These are phyloP conservation scores for Carallia pectinifolia DNA, from an alignment of 345 rosid genomes.

Conservation along the genomic window DNA sequence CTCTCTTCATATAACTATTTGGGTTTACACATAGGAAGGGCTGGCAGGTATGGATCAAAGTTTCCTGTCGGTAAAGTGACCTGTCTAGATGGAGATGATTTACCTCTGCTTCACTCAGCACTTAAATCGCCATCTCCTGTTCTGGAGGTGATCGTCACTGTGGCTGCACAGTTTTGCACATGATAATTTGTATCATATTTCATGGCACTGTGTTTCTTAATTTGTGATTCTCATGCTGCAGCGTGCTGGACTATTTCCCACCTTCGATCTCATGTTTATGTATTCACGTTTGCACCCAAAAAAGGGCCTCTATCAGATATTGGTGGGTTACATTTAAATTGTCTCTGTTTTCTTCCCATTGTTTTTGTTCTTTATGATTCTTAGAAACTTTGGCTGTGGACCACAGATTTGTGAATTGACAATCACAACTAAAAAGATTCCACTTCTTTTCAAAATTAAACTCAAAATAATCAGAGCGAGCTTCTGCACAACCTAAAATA, in stretches of 20 bases:
- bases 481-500: neutral
- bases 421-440: too few species aligned
- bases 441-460: too few species aligned
- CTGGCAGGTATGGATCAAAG: constrained; percentile 85
- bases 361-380: neutral
- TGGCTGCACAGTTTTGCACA: neutral
- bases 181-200: neutral
- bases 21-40: constrained; percentile 56
- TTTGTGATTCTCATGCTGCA: constrained; percentile 34
- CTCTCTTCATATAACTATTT: neutral
- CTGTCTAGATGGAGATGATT: constrained; percentile 59
- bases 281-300: constrained; percentile 69
- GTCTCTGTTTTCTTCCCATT: constrained; percentile 1
- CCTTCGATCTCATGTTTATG: constrained; percentile 68
- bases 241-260: constrained; percentile 86
- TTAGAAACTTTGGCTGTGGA: neutral
- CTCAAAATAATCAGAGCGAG: neutral
- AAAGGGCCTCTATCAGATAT: constrained; percentile 52
- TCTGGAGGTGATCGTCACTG: constrained; percentile 49
- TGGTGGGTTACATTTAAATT: constrained; percentile 41
- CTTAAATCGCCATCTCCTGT: constrained; percentile 63
- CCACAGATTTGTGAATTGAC: neutral
- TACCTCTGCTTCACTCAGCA: constrained; percentile 75
- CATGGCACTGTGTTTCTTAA: constrained; percentile 25
- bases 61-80: constrained; percentile 94